Evolutionary conservation across 176 grass and related monocot genomes (phyloP).

Genomic region (Chloris gayana): DNA sequence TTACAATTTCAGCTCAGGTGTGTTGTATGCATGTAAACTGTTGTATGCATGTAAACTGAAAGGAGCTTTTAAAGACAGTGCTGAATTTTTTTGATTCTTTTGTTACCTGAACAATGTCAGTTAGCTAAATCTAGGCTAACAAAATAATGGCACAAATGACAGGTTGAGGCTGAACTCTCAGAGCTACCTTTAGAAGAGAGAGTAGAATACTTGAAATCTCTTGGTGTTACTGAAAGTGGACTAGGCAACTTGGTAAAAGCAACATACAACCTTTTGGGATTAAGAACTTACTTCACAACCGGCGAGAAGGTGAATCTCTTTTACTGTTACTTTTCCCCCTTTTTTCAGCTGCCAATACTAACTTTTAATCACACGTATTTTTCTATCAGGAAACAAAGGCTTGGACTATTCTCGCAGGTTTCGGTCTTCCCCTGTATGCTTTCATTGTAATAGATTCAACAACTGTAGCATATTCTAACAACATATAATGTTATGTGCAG

Average conservation of each 20-base stretch:
- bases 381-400: conserved; percentile 93
- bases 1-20: conserved; percentile 98
- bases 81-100: neutral
- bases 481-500: conserved; percentile 39
- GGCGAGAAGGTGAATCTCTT: conserved; percentile 85
- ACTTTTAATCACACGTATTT: conserved; percentile 5
- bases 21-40: conserved; percentile 27
- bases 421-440: conserved; percentile 13
- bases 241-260: conserved; percentile 95
- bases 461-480: neutral
- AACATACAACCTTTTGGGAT: conserved; percentile 87
- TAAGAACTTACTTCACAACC: conserved; percentile 97
- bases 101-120: neutral
- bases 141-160: conserved; percentile 13
- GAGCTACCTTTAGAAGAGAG: conserved; percentile 90
- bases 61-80: conserved; percentile 1
- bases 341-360: conserved; percentile 26
- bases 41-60: too few relatives aligned
- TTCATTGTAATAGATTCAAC: conserved; percentile 7
- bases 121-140: conserved; percentile 21
- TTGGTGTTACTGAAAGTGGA: conserved; percentile 90
- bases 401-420: conserved; percentile 95
- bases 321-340: neutral
- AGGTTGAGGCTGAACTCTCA: conserved; percentile 97
- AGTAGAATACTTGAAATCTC: conserved; percentile 87